Base-by-base conservation (phyloP, 192 early-diverging fungal species). In the Kappamyces sp. region DNA sequence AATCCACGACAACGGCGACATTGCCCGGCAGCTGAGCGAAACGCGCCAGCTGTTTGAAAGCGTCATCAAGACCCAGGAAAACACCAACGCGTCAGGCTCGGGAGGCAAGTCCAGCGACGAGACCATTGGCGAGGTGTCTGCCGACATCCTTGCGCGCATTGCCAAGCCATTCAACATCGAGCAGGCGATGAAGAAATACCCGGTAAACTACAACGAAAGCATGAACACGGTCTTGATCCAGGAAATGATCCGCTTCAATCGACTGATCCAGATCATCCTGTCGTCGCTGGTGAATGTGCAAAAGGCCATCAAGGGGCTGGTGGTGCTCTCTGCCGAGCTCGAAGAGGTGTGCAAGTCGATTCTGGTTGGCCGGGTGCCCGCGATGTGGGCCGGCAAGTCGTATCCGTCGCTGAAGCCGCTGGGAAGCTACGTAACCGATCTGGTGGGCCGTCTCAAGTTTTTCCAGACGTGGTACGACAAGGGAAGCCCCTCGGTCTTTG, bases 1-100 rank as follows among this genome's bases (percentile, higher is more conserved):
- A 3, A 84, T 84, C 41, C 82, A 84, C 65, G 82, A 84, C 35
- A 84, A 84, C 54, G 82, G 82, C 22, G 82, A 84, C 62, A 84
- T 84, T 64, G 78, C 77, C 29, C 70, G 81, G 22, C 79, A 84
- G 57, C 73, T 84, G 0, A 67, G 76, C 2, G 81, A 84, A 39
- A 84, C 81, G 32, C 58, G 69, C 38, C 57, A 64, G 31, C 51
- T 84, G 36, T 84, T 84, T 58, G 78, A 79, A 36, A 79, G 73
- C 7, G 69, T 84, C 5, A 58, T 79, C 12, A 72, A 76, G 40
- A 80, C 81, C 9, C 79, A 81, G 62, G 80, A 79, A 60, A 39
- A 60, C 7, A 59, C 47, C 1, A 64, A 41, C 31, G 54, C 60
- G 29, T 40, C 59, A 2, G 68, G 65, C 42, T 68, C 66, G 4